phyloP scores from a whole-genome alignment of 441 rosid genomes.

The Populus tomentosa region DNA sequence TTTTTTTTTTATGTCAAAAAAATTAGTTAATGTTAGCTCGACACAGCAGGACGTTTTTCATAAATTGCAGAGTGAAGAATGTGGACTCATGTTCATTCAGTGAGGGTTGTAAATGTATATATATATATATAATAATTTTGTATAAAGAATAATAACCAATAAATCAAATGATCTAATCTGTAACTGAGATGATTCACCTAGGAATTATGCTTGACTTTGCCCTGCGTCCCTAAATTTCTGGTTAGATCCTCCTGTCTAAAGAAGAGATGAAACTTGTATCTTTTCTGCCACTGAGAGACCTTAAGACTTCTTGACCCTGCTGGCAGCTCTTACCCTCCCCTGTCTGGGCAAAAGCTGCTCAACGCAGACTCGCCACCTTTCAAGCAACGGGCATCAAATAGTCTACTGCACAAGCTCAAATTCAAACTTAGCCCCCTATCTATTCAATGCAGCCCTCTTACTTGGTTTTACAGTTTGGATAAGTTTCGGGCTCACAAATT shows the following conservation, averaged over 20 bases:
- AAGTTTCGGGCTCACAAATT: slow-evolving; percentile 16
- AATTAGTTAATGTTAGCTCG: no score
- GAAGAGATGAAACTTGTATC: slow-evolving; percentile 10
- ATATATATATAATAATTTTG: background rate
- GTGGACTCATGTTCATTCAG: no score
- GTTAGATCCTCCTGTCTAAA: slow-evolving; percentile 7
- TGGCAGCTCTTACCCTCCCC: slow-evolving; percentile 12
- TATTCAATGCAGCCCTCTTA: slow-evolving; percentile 24
- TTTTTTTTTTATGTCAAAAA: no score
- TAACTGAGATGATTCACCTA: slow-evolving; percentile 21
- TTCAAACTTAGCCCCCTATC: slow-evolving; percentile 26
- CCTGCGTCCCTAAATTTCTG: slow-evolving; percentile 17
- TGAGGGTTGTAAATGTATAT: no score
- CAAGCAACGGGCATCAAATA: background rate
- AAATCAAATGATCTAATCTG: slow-evolving; percentile 9
- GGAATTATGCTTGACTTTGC: slow-evolving; percentile 10
- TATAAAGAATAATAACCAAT: slow-evolving; percentile 20
- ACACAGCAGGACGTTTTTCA: no score
- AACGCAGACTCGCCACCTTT: slow-evolving; percentile 10
- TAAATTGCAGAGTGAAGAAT: no score
- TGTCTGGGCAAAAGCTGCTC: slow-evolving; percentile 7
- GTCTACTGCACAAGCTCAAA: slow-evolving; percentile 4
- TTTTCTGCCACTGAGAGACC: slow-evolving; percentile 10
- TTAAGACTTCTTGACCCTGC: slow-evolving; percentile 15
- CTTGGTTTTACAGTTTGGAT: slow-evolving; percentile 13